A percentile compares a stretch with the other conserved stretches of the same genome.
These are phyloP conservation scores for Brassica rapa DNA, from an alignment of 345 rosid genomes.

Conservation along the genomic window DNA sequence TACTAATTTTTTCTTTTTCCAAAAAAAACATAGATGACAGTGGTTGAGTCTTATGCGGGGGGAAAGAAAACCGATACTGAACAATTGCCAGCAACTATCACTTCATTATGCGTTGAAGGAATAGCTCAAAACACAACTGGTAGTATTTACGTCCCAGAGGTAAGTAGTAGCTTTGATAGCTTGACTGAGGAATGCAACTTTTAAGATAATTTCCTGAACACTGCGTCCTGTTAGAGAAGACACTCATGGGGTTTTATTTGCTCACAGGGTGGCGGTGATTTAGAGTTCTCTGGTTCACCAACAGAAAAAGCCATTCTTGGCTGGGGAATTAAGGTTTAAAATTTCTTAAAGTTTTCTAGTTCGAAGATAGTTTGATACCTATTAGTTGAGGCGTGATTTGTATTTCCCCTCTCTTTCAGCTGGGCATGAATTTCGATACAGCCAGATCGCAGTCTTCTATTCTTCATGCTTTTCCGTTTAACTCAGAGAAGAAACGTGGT, in stretches of 20 bases:
- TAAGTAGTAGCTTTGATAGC: constrained; percentile 34
- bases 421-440: constrained; percentile 84
- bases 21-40: constrained; percentile 60
- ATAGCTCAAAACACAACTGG: constrained; percentile 86
- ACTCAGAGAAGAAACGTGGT: constrained; percentile 87
- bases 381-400: constrained; percentile 7
- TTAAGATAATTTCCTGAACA: background rate
- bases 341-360: background rate
- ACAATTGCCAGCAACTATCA: constrained; percentile 49
- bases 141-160: constrained; percentile 77
- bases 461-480: constrained; percentile 86
- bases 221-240: background rate
- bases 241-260: constrained; percentile 16
- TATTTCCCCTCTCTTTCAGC: constrained; percentile 46
- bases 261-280: constrained; percentile 68
- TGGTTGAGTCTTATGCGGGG: constrained; percentile 84
- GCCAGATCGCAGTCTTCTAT: constrained; percentile 61
- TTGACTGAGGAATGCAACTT: background rate
- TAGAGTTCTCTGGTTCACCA: constrained; percentile 88
- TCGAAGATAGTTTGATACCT: background rate
- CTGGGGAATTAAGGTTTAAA: constrained; percentile 83
- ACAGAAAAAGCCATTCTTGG: constrained; percentile 96
- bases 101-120: constrained; percentile 65
- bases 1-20: background rate
- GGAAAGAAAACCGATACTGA: constrained; percentile 54